Evolutionary conservation across 2,329 filamentous ascomycete species (phyloP), one percentile per base, ranked within the genome.

Genomic region (Diplodia mutila): DNA sequence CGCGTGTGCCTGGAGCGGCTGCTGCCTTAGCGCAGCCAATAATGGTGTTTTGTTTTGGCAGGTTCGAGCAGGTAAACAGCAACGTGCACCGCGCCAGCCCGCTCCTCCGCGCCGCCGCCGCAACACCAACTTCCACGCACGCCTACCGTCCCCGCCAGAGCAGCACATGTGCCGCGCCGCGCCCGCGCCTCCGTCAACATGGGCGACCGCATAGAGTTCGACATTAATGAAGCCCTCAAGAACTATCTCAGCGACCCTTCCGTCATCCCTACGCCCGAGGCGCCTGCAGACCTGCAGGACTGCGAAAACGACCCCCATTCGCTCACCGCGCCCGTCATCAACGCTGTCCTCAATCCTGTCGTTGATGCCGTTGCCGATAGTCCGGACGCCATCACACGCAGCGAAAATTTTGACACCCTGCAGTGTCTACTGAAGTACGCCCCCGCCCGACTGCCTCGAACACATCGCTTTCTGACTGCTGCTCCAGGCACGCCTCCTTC

Each of bases 381-480:
- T 76, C 93, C 95, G 61, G 94, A 97, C 80, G 91, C 91, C 69
- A 90, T 99, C 72, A 89, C 89, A 70, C 90, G 90, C 80, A 87
- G 89, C 74, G 86, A 89, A 63, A 87, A 90, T 71, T 94, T 98
- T 82, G 94, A 99, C 83, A 97, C 94, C 70, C 80, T 99, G 73
- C 94, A 97, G 80, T 97, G 97, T 77, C 84, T 99, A 69, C 86
- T 99, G 83, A 99, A 99, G 94, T 98, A 88, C 85, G 93, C 87
- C 75, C 29, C 86, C 87, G 7, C 11, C 14, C 7, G 23, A 2
- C 42, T 9, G 21, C 54, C 14, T 4, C 12, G 16, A 37, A 18
- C 21, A 5, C 21, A 9, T 1, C 49, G 12, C 25, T 49, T 25
- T 57, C 14, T 34, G 16, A 34, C 14, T 23, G 16, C 85, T 46